These are phyloP conservation scores for Hippophae tibetana DNA, from an alignment of 306 rosid species.

Conservation along the genomic window DNA sequence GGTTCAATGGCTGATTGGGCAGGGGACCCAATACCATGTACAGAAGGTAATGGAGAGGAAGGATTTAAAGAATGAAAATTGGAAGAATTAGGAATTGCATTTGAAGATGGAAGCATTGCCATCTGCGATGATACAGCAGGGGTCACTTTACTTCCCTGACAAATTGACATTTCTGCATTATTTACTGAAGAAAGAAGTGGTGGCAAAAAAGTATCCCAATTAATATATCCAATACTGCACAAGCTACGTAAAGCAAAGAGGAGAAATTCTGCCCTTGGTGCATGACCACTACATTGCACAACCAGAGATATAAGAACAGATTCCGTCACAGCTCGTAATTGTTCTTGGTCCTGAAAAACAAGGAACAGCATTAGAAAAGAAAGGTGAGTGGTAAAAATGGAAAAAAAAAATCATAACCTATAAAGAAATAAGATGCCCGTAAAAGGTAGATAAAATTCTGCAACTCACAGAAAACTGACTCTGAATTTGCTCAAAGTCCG, in stretches of 20 bases:
- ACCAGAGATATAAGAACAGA: constrained; percentile 71
- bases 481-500: constrained; percentile 84
- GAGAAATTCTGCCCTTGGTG: constrained; percentile 81
- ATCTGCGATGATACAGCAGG: constrained; percentile 68
- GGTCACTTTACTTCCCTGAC: constrained; percentile 60
- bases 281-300: constrained; percentile 83
- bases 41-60: constrained; percentile 75
- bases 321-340: constrained; percentile 70
- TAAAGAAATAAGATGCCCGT: neutral
- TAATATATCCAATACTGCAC: constrained; percentile 64
- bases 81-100: constrained; percentile 41
- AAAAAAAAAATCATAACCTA: constrained; percentile 4
- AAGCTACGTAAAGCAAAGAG: constrained; percentile 72
- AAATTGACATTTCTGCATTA: constrained; percentile 50
- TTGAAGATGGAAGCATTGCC: constrained; percentile 54
- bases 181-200: constrained; percentile 78
- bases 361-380: constrained; percentile 6
- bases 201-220: constrained; percentile 86
- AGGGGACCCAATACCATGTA: constrained; percentile 89
- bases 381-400: neutral
- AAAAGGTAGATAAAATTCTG: constrained; percentile 2
- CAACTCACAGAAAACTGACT: constrained; percentile 80
- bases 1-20: constrained; percentile 56
- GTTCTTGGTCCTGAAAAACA: constrained; percentile 80
- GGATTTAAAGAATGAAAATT: constrained; percentile 85